Percentiles rank a stretch among this genome's conserved stretches.
Evolutionary conservation across 2,329 filamentous ascomycete species (phyloP).

Genomic region (Alternaria arbusti): DNA sequence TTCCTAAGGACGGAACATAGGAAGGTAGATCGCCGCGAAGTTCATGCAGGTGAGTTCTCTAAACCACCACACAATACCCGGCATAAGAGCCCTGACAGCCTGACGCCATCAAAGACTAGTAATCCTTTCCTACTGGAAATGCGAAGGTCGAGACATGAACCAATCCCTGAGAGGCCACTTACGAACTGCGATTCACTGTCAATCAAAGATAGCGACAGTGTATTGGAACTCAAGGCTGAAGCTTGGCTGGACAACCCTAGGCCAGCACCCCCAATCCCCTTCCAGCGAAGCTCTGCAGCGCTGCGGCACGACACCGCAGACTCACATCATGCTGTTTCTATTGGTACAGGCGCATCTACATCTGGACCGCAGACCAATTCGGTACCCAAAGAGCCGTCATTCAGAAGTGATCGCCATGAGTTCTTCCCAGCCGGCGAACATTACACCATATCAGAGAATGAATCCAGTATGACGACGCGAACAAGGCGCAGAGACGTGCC

Average conservation of each 20-base stretch:
- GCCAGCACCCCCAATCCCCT: neutral
- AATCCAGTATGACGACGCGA: neutral
- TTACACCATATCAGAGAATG: neutral
- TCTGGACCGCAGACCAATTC: neutral
- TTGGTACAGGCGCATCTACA: neutral
- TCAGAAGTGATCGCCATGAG: neutral
- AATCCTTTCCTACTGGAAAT: neutral
- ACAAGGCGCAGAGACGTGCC: neutral
- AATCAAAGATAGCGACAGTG: neutral
- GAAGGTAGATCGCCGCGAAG: neutral
- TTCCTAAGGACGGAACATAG: neutral
- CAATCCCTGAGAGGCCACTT: neutral
- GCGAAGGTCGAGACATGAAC: neutral
- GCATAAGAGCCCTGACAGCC: neutral
- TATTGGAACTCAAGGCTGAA: neutral
- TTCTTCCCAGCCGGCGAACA: neutral
- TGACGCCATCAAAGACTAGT: neutral
- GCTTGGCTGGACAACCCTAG: neutral
- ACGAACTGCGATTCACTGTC: neutral
- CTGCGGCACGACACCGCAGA: neutral
- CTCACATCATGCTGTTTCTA: neutral
- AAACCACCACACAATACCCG: neutral
- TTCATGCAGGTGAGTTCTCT: neutral
- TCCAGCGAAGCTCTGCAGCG: neutral
- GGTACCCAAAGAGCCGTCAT: neutral